Evolutionary conservation across 2,329 filamentous ascomycete species (phyloP), one percentile per base, ranked within the genome.

Genomic region (Xylariaceae sp.): DNA sequence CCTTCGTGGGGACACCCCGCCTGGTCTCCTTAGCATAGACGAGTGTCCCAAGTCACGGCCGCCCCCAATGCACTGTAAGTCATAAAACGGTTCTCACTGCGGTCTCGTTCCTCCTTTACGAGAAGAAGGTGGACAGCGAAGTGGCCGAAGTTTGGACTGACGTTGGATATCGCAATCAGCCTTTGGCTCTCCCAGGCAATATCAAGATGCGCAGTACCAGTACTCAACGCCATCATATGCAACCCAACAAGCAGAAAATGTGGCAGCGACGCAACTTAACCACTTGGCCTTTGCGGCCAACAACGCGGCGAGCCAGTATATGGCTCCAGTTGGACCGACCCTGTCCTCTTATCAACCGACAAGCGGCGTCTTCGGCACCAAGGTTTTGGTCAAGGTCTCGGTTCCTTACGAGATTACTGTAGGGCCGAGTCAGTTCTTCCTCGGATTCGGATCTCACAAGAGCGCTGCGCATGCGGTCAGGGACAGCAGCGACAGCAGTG

Each of bases 21-120:
- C 61, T 61, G 63, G 67, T 61, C 63, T 80, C 56, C 68, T 85
- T 67, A 80, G 83, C 66, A 89, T 89, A 84, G 83, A 85, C 64
- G 82, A 82, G 66, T 89, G 88, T 73, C 72, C 74, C 59, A 94
- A 94, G 67, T 67, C 78, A 43, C 79, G 84, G 63, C 73, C 81
- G 65, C 73, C 83, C 63, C 83, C 83, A 63, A 76, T 89, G 69
- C 84, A 90, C 67, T 85, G 88, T 94, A 71, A 69, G 87, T 81
- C 43, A 17, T 41, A 7, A 15, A 12, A 8, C 1, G 6, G 9
- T 11, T 37, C 13, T 11, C 15, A 4, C 2, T 24, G n/a, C 35
- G 4, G 3, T 17, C 3, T 17, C 5, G 9, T 12, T n/a, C n/a
- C n/a, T n/a, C n/a, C n/a, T n/a, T n/a, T n/a, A n/a, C n/a, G n/a